Evolutionary conservation across 2,329 filamentous ascomycete genomes (phyloP).

Genomic region (Sodiomyces alkalinus): DNA sequence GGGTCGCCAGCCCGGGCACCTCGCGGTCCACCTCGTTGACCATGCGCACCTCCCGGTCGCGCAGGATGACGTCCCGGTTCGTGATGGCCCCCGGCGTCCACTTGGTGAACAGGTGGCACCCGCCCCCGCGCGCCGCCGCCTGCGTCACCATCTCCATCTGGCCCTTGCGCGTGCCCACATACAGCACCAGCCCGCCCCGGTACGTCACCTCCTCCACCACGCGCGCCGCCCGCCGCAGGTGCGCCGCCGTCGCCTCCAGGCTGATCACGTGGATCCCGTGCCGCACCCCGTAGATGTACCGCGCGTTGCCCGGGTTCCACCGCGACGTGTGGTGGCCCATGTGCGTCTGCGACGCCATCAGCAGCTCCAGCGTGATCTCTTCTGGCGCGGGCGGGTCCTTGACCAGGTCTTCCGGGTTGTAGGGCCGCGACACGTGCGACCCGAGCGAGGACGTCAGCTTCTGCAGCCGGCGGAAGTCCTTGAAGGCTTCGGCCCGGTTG

Average conservation of each 20-base stretch:
- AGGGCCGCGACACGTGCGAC: conserved; percentile 34
- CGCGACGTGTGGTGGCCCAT: conserved; percentile 80
- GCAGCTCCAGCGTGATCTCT: conserved; percentile 78
- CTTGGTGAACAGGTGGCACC: conserved; percentile 79
- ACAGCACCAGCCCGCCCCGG: conserved; percentile 71
- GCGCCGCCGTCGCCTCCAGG: conserved; percentile 73
- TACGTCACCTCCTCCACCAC: conserved; percentile 79
- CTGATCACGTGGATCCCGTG: conserved; percentile 87
- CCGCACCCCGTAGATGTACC: conserved; percentile 85
- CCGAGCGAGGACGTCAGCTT: conserved; percentile 7
- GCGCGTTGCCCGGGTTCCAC: conserved; percentile 89
- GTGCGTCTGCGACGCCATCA: conserved; percentile 77
- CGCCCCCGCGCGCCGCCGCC: conserved; percentile 62
- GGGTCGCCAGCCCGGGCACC: conserved; percentile 46
- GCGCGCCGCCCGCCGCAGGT: conserved; percentile 84
- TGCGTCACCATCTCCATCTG: conserved; percentile 70
- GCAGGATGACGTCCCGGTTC: conserved; percentile 82
- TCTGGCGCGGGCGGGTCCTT: conserved; percentile 58
- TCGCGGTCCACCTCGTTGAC: conserved; percentile 58
- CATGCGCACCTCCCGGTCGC: conserved; percentile 51
- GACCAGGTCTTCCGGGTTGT: conserved; percentile 51
- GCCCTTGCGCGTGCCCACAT: conserved; percentile 73
- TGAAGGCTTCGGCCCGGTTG: background rate
- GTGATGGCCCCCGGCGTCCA: conserved; percentile 90
- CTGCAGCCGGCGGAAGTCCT: conserved; percentile 2